Conservation (phyloP, 2,329 filamentous ascomycete genomes). For the Biscogniauxia marginata region DNA sequence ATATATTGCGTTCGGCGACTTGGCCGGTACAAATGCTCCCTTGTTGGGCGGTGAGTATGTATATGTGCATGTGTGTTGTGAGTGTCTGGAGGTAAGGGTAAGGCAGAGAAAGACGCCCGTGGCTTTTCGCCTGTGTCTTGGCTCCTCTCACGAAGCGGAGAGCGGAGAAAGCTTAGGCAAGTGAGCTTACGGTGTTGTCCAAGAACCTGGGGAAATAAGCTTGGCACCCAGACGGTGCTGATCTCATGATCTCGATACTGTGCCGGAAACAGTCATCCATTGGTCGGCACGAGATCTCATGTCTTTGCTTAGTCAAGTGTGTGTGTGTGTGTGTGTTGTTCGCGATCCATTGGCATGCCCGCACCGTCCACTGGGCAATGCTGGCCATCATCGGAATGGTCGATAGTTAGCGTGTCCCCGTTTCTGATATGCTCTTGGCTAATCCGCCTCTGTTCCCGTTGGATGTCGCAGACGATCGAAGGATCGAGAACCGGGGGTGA, state of each 20-base stretch:
- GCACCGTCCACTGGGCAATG: too few species aligned
- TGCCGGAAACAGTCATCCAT: not conserved
- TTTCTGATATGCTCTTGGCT: not conserved
- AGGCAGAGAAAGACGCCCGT: not conserved
- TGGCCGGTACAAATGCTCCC: slow-evolving; percentile 10
- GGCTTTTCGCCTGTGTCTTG: not conserved
- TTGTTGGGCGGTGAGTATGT: not conserved
- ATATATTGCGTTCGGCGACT: slow-evolving; percentile 15
- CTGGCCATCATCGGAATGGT: not conserved
- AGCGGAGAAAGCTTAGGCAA: not conserved
- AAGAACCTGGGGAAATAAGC: slow-evolving; percentile 14
- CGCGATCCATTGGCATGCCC: not conserved
- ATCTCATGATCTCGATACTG: not conserved
- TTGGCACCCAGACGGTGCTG: slow-evolving; percentile 10
- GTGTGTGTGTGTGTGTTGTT: not conserved
- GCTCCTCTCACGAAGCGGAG: not conserved
- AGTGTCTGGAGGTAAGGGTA: too few species aligned
- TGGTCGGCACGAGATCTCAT: slow-evolving; percentile 7
- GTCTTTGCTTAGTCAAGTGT: not conserved
- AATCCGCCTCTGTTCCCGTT: not conserved
- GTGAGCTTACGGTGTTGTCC: not conserved
- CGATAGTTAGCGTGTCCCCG: not conserved
- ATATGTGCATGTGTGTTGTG: too few species aligned
- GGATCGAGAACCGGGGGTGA: not conserved
- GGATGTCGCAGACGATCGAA: not conserved